Evolutionary conservation across 2,329 filamentous ascomycete species (phyloP).

Genomic region (Pseudomassariella vexata): DNA sequence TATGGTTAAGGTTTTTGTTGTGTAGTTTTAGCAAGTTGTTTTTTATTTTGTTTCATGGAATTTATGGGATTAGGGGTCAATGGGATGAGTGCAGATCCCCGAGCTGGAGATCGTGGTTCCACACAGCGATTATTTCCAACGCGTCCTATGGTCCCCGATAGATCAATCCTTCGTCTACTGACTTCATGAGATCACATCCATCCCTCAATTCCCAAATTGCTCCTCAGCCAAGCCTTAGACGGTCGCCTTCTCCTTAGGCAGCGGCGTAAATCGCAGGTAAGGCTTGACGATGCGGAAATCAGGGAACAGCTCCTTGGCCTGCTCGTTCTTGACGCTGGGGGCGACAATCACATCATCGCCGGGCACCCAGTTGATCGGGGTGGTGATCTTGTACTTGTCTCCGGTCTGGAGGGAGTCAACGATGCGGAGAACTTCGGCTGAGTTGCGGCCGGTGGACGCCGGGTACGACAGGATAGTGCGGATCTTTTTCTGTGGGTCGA

Average conservation of each 20-base stretch:
- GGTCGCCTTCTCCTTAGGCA: slow-evolving; percentile 48
- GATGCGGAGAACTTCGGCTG: slow-evolving; percentile 71
- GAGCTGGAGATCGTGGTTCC: too few relatives aligned
- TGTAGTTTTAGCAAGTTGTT: too few relatives aligned
- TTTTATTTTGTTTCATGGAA: too few relatives aligned
- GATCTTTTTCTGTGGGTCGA: slow-evolving; percentile 91
- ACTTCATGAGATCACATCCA: background rate
- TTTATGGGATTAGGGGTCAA: too few relatives aligned
- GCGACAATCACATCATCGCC: slow-evolving; percentile 93
- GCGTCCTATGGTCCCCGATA: too few relatives aligned
- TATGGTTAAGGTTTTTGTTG: too few relatives aligned
- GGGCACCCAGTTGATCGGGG: slow-evolving; percentile 83
- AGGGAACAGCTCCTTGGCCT: slow-evolving; percentile 84
- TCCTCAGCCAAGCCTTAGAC: too few relatives aligned
- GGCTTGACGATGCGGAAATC: slow-evolving; percentile 64
- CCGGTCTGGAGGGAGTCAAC: slow-evolving; percentile 75
- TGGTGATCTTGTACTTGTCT: slow-evolving; percentile 83
- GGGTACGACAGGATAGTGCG: slow-evolving; percentile 90
- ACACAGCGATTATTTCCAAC: too few relatives aligned
- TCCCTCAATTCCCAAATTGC: too few relatives aligned
- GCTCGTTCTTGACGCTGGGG: slow-evolving; percentile 73
- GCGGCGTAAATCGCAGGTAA: slow-evolving; percentile 68
- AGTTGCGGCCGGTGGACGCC: slow-evolving; percentile 81
- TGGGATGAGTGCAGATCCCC: too few relatives aligned
- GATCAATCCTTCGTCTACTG: too few relatives aligned